Evolutionary conservation across 305 asterid genomes (phyloP).

Genomic region (Nicotiana rustica): DNA sequence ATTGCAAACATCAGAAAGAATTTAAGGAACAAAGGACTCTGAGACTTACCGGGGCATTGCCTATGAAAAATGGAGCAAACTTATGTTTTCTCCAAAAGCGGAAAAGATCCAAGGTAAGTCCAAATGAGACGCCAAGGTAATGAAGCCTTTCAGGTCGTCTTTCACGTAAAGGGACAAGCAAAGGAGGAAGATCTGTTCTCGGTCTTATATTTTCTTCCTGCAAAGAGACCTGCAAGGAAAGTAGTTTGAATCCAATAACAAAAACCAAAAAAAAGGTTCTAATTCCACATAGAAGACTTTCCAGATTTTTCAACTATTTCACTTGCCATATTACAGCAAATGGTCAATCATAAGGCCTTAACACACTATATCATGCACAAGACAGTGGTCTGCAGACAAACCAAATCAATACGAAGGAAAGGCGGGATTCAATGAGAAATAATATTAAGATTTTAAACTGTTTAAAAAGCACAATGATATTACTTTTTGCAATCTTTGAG

Average conservation of each 20-base stretch:
- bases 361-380: background rate
- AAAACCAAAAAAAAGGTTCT: background rate
- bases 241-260: background rate
- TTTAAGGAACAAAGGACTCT: background rate
- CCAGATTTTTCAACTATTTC: background rate
- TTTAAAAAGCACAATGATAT: background rate
- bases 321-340: slow-evolving; percentile 8
- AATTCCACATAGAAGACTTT: background rate
- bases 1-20: slow-evolving; percentile 16
- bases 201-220: slow-evolving; percentile 84
- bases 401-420: background rate
- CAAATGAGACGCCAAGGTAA: slow-evolving; percentile 90
- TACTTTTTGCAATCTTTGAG: background rate
- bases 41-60: slow-evolving; percentile 64
- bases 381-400: background rate
- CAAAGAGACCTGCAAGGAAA: slow-evolving; percentile 67
- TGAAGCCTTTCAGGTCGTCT: slow-evolving; percentile 90
- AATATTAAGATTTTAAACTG: background rate
- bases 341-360: background rate
- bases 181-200: slow-evolving; percentile 76
- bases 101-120: slow-evolving; percentile 85
- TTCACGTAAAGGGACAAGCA: slow-evolving; percentile 85
- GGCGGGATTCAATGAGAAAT: background rate
- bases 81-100: slow-evolving; percentile 91
- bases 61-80: slow-evolving; percentile 88